phyloP scores from a whole-genome alignment of 768 basidiomycete genomes.

The Sporobolomyces phaffii region DNA sequence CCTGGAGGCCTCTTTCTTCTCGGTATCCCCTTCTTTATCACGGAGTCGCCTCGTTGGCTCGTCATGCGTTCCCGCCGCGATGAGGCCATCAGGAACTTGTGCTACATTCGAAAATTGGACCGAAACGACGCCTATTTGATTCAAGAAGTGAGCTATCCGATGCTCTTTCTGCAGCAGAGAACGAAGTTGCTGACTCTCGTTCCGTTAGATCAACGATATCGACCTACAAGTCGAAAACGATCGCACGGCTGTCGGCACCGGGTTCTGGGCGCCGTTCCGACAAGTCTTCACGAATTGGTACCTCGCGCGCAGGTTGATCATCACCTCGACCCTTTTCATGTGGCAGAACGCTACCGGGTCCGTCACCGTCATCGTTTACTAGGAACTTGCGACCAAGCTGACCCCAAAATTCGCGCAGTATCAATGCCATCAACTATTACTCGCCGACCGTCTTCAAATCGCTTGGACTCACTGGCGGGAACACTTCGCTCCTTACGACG shows the following conservation, averaged over 20 bases:
- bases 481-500: conserved; percentile 38
- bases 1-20: conserved; percentile 41
- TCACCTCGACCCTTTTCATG: conserved; percentile 9
- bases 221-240: conserved; percentile 29
- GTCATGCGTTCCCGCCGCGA: conserved; percentile 40
- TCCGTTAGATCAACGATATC: conserved; percentile 23
- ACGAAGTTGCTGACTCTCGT: neutral
- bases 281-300: conserved; percentile 20
- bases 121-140: conserved; percentile 22
- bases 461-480: conserved; percentile 44
- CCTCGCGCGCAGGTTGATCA: conserved; percentile 43
- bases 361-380: conserved; percentile 38
- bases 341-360: conserved; percentile 22
- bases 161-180: neutral
- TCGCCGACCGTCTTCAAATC: conserved; percentile 53
- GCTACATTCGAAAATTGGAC: conserved; percentile 44
- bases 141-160: conserved; percentile 11
- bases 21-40: conserved; percentile 43
- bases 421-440: conserved; percentile 49
- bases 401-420: conserved; percentile 51
- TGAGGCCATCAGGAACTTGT: conserved; percentile 43
- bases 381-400: neutral
- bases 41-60: conserved; percentile 46
- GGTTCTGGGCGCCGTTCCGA: conserved; percentile 29
- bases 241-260: conserved; percentile 15